Evolutionary conservation across 495 filamentous ascomycete genomes (phyloP).

Genomic region (Lindgomyces ingoldianus): DNA sequence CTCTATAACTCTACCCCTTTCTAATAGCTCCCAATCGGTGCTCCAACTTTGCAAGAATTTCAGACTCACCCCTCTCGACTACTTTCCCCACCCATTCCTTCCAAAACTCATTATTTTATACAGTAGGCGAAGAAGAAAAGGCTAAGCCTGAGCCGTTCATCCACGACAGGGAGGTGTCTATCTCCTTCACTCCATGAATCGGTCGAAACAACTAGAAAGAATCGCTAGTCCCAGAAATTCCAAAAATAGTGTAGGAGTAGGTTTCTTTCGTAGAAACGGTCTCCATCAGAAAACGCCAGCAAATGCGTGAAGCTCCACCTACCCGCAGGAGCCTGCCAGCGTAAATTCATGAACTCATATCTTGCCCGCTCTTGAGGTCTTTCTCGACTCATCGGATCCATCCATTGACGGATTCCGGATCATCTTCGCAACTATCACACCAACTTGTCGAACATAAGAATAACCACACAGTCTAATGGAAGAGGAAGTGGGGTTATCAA

Average conservation of each 20-base stretch:
- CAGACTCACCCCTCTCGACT: no score
- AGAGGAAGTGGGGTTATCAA: background rate
- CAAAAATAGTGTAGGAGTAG: background rate
- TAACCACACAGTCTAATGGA: background rate
- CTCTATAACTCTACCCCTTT: no score
- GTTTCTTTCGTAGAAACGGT: background rate
- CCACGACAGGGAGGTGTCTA: background rate
- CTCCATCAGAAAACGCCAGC: background rate
- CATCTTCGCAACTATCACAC: background rate
- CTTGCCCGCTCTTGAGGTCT: background rate
- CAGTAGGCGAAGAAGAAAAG: no score
- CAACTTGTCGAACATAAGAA: background rate
- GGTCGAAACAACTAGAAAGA: background rate
- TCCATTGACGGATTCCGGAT: no score
- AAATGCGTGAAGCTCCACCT: background rate
- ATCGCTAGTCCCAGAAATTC: no score
- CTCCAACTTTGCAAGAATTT: no score
- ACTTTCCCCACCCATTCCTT: no score
- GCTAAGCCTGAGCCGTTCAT: no score
- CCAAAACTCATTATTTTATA: no score
- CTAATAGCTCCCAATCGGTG: no score
- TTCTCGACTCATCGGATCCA: no score
- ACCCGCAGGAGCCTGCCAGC: background rate
- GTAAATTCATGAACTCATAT: background rate
- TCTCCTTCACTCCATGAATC: background rate